phyloP scores from a whole-genome alignment of 1,284 basidiomycete genomes.

The Microstroma glucosiphilum region DNA sequence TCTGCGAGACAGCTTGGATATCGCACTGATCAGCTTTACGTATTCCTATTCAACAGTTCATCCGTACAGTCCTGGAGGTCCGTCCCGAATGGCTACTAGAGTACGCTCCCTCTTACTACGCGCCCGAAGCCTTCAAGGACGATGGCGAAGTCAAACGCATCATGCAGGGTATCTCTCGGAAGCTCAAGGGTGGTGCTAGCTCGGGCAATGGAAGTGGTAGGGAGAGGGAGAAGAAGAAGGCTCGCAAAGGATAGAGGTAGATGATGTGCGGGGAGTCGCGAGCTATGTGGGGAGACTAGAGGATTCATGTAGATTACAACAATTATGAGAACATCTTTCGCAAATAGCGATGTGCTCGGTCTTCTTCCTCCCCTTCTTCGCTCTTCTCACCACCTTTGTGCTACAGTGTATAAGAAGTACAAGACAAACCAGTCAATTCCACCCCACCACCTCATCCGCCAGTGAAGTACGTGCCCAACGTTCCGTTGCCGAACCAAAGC shows the following conservation, averaged over 20 bases:
- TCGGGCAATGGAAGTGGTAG: neutral
- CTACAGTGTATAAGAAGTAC: too few relatives aligned
- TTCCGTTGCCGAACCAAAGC: too few relatives aligned
- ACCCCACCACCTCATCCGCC: too few relatives aligned
- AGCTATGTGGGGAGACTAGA: too few relatives aligned
- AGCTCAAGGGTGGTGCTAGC: neutral
- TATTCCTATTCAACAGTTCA: slow-evolving; percentile 58
- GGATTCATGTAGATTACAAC: too few relatives aligned
- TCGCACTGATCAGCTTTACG: neutral
- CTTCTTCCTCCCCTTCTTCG: too few relatives aligned
- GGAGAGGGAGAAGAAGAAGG: slow-evolving; percentile 6
- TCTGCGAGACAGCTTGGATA: neutral
- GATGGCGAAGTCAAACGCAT: slow-evolving; percentile 43
- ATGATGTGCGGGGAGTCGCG: too few relatives aligned
- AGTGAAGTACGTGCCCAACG: too few relatives aligned
- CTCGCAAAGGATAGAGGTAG: neutral
- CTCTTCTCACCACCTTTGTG: too few relatives aligned
- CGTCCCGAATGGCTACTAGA: slow-evolving; percentile 86
- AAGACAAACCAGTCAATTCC: too few relatives aligned
- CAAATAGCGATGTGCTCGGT: too few relatives aligned
- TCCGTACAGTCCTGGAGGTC: slow-evolving; percentile 85
- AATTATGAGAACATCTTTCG: too few relatives aligned
- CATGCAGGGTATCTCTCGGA: slow-evolving; percentile 23
- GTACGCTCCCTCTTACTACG: slow-evolving; percentile 72
- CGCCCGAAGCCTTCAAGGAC: slow-evolving; percentile 48